Percentiles rank a stretch among this genome's conserved stretches.
Evolutionary conservation across 176 grass and related monocot genomes (phyloP).

Genomic region (Elymus sibiricus): DNA sequence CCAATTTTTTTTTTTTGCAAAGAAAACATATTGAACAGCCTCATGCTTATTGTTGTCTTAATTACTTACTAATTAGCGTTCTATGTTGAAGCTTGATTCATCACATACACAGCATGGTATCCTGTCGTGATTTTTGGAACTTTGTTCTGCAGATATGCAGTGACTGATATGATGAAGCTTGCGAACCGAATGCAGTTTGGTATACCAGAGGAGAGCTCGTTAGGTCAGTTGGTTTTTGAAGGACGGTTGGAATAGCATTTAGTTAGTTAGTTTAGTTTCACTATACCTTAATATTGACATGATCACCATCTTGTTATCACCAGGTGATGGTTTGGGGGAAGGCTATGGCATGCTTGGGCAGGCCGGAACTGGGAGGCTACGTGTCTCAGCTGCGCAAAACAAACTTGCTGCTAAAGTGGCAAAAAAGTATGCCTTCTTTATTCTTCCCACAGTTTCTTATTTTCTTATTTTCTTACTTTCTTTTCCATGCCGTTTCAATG

Average conservation of each 20-base stretch:
- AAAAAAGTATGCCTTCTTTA: conserved; percentile 50
- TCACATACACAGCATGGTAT: background rate
- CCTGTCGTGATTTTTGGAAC: background rate
- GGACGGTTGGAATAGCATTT: background rate
- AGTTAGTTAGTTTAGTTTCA: conserved; percentile 3
- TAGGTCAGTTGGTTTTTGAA: conserved; percentile 49
- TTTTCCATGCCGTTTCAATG: background rate
- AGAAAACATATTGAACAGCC: background rate
- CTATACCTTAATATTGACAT: background rate
- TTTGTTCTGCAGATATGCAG: conserved; percentile 69
- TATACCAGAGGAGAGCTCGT: conserved; percentile 74
- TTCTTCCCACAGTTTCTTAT: background rate
- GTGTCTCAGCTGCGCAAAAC: conserved; percentile 64
- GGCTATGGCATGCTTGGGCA: conserved; percentile 94
- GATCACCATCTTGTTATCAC: conserved; percentile 9
- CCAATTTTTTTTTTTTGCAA: no score
- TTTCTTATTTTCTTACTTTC: background rate
- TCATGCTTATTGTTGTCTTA: background rate
- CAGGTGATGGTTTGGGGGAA: conserved; percentile 89
- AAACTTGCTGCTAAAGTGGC: conserved; percentile 61
- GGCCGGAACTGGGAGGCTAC: conserved; percentile 77
- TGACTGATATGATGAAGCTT: conserved; percentile 91
- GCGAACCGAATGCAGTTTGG: conserved; percentile 88
- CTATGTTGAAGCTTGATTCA: background rate
- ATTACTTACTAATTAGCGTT: background rate